Conservation (phyloP, 371 early-diverging fungal species). For the Mucor racemosus region DNA sequence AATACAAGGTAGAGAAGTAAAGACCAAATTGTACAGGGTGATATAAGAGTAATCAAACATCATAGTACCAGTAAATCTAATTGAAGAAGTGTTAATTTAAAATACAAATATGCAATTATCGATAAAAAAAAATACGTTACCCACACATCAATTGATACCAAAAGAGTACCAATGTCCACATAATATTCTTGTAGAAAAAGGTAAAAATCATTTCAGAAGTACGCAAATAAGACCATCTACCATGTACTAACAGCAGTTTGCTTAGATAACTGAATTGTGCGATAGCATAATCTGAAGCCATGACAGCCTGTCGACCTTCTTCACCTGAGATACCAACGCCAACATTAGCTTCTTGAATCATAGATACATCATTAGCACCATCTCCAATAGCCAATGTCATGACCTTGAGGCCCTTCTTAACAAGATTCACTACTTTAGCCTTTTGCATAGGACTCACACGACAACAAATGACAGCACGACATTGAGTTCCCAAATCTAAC, state of each 20-base stretch:
- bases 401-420: slow-evolving; percentile 64
- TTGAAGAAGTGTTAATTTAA: slow-evolving; percentile 7
- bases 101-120: slow-evolving; percentile 45
- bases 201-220: slow-evolving; percentile 77
- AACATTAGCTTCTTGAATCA: slow-evolving; percentile 92
- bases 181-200: slow-evolving; percentile 83
- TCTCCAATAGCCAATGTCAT: slow-evolving; percentile 89
- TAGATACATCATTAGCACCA: slow-evolving; percentile 93
- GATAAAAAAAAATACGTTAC: slow-evolving; percentile 25
- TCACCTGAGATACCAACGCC: slow-evolving; percentile 95
- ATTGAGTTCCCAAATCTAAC: slow-evolving; percentile 70
- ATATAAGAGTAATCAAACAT: slow-evolving; percentile 87
- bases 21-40: slow-evolving; percentile 77
- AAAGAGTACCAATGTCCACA: slow-evolving; percentile 78
- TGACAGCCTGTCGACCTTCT: slow-evolving; percentile 91
- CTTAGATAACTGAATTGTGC: slow-evolving; percentile 81
- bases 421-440: slow-evolving; percentile 75
- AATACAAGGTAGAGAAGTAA: slow-evolving; percentile 74
- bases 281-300: slow-evolving; percentile 90
- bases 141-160: slow-evolving; percentile 80
- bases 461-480: slow-evolving; percentile 82
- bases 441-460: slow-evolving; percentile 92
- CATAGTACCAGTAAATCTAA: slow-evolving; percentile 57
- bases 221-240: slow-evolving; percentile 86
- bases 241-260: slow-evolving; percentile 79